These are phyloP conservation scores for Salix udensis DNA, from an alignment of 345 rosid species.

Conservation along the genomic window DNA sequence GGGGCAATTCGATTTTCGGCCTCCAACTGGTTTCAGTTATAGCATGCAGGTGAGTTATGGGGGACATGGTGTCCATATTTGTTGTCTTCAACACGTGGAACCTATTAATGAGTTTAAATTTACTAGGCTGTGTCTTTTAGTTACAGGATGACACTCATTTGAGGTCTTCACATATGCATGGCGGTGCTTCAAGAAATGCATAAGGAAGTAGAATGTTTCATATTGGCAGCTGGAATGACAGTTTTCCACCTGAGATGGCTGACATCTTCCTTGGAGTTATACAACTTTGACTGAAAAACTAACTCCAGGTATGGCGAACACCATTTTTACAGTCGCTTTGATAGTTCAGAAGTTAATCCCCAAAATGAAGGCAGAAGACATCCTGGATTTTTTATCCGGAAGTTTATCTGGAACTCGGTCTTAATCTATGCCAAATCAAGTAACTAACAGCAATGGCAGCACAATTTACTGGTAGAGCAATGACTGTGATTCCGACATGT, in stretches of 20 bases:
- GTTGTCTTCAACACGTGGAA: neutral
- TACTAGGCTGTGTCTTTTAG: neutral
- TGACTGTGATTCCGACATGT: neutral
- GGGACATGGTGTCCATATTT: neutral
- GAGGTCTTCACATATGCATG: slow-evolving; percentile 55
- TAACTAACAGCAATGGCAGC: neutral
- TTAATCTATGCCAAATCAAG: neutral
- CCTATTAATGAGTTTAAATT: neutral
- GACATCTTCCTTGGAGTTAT: neutral
- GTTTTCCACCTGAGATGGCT: neutral
- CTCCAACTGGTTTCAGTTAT: slow-evolving; percentile 49
- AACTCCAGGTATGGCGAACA: neutral
- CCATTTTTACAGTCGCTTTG: neutral
- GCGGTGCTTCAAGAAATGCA: slow-evolving; percentile 50
- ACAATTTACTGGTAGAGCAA: neutral
- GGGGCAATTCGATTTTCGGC: slow-evolving; percentile 61
- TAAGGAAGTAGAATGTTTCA: slow-evolving; percentile 5
- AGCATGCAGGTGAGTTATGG: slow-evolving; percentile 45
- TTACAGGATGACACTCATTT: slow-evolving; percentile 54
- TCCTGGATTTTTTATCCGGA: neutral
- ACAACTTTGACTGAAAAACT: neutral
- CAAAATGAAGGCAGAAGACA: neutral
- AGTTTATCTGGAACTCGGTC: neutral
- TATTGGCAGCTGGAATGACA: neutral
- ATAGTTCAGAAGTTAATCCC: neutral